Evolutionary conservation across 805 yeast species (phyloP).

Genomic region (Tetrapisispora arboricola): DNA sequence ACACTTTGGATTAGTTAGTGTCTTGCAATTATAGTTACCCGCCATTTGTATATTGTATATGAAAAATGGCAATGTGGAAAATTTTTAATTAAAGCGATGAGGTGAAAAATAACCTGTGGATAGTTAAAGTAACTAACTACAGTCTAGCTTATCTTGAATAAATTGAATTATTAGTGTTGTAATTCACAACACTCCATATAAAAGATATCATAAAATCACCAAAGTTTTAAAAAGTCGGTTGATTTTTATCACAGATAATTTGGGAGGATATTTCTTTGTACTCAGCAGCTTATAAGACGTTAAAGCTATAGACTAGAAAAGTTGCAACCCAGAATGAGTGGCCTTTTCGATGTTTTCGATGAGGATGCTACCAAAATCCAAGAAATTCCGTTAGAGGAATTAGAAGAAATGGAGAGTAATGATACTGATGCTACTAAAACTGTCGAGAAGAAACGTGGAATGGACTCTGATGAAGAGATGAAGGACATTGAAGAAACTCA

Average conservation of each 20-base stretch:
- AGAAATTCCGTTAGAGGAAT: slow-evolving; percentile 11
- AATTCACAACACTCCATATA: no score
- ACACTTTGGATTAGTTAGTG: no score
- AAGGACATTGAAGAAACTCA: slow-evolving; percentile 5
- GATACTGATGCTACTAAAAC: neutral
- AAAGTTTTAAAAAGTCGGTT: neutral
- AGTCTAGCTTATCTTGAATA: no score
- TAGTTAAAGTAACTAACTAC: no score
- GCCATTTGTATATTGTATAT: neutral
- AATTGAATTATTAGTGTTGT: no score
- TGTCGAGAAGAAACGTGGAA: slow-evolving; percentile 9
- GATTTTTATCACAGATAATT: no score
- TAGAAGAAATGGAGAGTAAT: slow-evolving; percentile 4
- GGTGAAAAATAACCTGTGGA: neutral
- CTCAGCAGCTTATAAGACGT: no score
- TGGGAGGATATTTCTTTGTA: neutral
- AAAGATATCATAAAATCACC: neutral
- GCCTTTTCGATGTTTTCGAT: slow-evolving; percentile 27
- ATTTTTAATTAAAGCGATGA: slow-evolving; percentile 1
- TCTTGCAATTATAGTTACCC: no score
- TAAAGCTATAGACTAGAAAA: no score
- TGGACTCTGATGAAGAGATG: slow-evolving; percentile 10
- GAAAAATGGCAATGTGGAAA: neutral
- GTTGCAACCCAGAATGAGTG: slow-evolving; percentile 6
- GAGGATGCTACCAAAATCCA: slow-evolving; percentile 19